Evolutionary conservation across 208 protist species (phyloP), one percentile per base, ranked within the genome.

Genomic region (Trypanosoma lewisi): DNA sequence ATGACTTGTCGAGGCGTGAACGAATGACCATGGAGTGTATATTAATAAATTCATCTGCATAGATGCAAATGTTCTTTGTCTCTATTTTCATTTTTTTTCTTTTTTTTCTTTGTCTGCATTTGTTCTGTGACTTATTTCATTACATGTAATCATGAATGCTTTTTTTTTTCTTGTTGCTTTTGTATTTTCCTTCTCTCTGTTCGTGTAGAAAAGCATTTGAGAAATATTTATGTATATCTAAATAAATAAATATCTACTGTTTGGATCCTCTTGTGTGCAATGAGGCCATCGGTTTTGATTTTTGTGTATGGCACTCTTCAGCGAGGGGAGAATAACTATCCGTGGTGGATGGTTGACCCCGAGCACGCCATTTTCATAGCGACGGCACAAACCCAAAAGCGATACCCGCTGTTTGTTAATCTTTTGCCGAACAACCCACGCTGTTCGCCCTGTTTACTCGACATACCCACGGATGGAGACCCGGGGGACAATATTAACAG

Each of bases 251-350:
- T 41, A 14, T 41, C 14, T 41, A 14, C 14, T 7, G 14, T 41
- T 7, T 14, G 14, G 36, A 41, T 14, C n/a, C 4, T 21, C n/a
- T n/a, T 25, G 4, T 7, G 30, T 23, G 33, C 36, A 42, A 54
- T 47, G 42, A 39, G 36, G 19, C 34, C 50, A 25, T 53, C 51
- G 48, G 34, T 56, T 56, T 50, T 91, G n/a, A 33, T 86, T 17
- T 88, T 91, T 70, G 81, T 91, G 21, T 86, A 87, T 67, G 84
- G 84, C 27, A 88, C 84, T 55, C 76, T 91, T 28, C 72, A 77
- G 64, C 74, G 84, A 9, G 78, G 78, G 1, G 76, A 91, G 68
- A 88, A 79, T 58, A 70, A 91, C 65, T 91, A 91, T 62, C 58
- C 76, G 7, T 85, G 75, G 51, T 91, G 84, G 82, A 58, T 91